phyloP scores from a whole-genome alignment of 345 rosid genomes.

The thale cress (Arabidopsis thaliana) region TAIR10.1 NC_003074.8:8035001-8035500 shows the following conservation, averaged over 20 bases:
- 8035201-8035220: background rate
- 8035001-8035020: background rate
- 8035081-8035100: background rate
- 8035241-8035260: background rate
- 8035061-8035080: background rate
- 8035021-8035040: background rate
- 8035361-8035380: background rate
- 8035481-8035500: constrained; percentile 20
- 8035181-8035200: background rate
- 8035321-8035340: constrained; percentile 3
- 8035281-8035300: background rate
- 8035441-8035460: background rate
- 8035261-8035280: background rate
- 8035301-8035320: background rate
- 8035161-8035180: background rate
- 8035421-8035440: background rate
- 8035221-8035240: background rate
- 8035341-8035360: constrained; percentile 1
- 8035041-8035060: background rate
- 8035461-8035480: background rate
- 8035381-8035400: background rate
- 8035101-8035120: constrained; percentile 14
- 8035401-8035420: background rate
- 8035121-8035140: constrained; percentile 10
- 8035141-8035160: constrained; percentile 10